Percentiles rank a stretch among this genome's conserved stretches.
Evolutionary conservation across 345 rosid species (phyloP).

Genomic region (Brassica rapa): DNA sequence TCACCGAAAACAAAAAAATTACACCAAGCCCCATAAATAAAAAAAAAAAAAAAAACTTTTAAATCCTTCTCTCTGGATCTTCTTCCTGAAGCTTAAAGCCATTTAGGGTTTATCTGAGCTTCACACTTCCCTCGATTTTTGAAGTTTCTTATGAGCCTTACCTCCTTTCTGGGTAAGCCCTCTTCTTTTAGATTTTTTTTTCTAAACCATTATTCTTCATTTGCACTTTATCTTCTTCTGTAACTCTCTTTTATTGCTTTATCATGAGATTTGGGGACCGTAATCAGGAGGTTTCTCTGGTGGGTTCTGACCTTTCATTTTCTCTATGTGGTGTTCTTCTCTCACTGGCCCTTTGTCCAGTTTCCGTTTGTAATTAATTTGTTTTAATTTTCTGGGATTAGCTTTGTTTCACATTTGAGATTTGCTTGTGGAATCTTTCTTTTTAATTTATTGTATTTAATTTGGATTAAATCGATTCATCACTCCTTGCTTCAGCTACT

Average conservation of each 20-base stretch:
- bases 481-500: neutral
- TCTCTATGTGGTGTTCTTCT: slow-evolving; percentile 4
- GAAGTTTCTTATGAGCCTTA: neutral
- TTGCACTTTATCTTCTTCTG: slow-evolving; percentile 21
- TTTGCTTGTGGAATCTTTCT: neutral
- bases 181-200: neutral
- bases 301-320: slow-evolving; percentile 25
- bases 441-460: neutral
- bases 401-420: slow-evolving; percentile 13
- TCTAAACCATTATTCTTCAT: slow-evolving; percentile 19
- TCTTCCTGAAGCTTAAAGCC: neutral
- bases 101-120: slow-evolving; percentile 34
- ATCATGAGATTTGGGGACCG: slow-evolving; percentile 33
- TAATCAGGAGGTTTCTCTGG: slow-evolving; percentile 20
- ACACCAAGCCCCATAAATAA: slow-evolving; percentile 13
- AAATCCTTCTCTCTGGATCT: neutral
- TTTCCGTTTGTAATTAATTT: neutral
- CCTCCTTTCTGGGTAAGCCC: slow-evolving; percentile 9
- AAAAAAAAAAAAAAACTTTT: neutral
- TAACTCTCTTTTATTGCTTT: slow-evolving; percentile 25
- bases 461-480: slow-evolving; percentile 1
- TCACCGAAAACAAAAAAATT: slow-evolving; percentile 18
- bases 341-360: slow-evolving; percentile 17
- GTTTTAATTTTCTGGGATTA: neutral
- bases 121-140: neutral